A percentile compares a stretch with the other conserved stretches of the same genome.
Evolutionary conservation across 352 stramenopile genomes (phyloP).

Genomic region (Nothophytophthora sp.): DNA sequence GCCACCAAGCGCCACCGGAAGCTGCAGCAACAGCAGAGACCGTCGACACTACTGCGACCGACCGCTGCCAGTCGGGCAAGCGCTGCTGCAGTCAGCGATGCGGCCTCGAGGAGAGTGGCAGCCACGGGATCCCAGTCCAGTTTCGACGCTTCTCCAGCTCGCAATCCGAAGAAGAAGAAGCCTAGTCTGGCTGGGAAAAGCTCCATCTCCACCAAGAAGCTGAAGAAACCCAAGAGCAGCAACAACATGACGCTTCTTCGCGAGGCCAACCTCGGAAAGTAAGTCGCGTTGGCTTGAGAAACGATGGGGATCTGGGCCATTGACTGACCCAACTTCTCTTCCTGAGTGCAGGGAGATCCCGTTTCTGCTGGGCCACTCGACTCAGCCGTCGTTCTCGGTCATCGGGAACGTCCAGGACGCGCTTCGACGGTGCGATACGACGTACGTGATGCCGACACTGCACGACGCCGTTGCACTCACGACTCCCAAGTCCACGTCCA

Average conservation of each 20-base stretch:
- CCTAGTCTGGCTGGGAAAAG: slow-evolving; percentile 2
- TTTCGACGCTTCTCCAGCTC: not conserved
- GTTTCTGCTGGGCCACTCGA: slow-evolving; percentile 64
- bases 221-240: slow-evolving; percentile 35
- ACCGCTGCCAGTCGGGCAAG: slow-evolving; percentile 62
- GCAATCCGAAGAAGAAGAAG: slow-evolving; percentile 29
- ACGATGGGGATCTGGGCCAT: not conserved
- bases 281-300: slow-evolving; percentile 13
- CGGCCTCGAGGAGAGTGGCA: slow-evolving; percentile 14
- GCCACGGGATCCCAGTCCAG: slow-evolving; percentile 1
- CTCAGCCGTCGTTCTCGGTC: slow-evolving; percentile 65
- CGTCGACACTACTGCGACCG: slow-evolving; percentile 46
- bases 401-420: slow-evolving; percentile 75
- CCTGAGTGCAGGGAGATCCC: slow-evolving; percentile 49
- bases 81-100: slow-evolving; percentile 15
- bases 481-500: slow-evolving; percentile 4
- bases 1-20: slow-evolving; percentile 60
- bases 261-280: slow-evolving; percentile 72
- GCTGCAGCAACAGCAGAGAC: slow-evolving; percentile 46
- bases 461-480: not conserved
- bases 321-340: not conserved
- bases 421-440: slow-evolving; percentile 67
- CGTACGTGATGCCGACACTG: slow-evolving; percentile 39
- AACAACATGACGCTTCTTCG: slow-evolving; percentile 68
- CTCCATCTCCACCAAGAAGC: slow-evolving; percentile 23